Evolutionary conservation across 2,329 filamentous ascomycete genomes (phyloP).

Genomic region (Hypomyces perniciosus): DNA sequence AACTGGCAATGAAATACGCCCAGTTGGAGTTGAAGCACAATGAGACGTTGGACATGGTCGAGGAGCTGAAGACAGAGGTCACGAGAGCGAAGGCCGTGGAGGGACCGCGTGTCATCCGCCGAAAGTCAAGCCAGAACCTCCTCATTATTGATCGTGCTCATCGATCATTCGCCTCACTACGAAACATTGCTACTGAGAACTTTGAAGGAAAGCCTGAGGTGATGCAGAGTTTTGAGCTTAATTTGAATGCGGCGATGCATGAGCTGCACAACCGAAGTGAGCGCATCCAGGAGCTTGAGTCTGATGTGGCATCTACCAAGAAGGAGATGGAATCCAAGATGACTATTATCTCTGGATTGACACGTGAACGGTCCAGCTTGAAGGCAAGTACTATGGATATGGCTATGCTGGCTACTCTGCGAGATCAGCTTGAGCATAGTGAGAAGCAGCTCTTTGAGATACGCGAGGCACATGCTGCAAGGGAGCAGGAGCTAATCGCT

Average conservation of each 20-base stretch:
- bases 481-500: constrained; percentile 67
- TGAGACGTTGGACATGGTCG: constrained; percentile 75
- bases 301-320: constrained; percentile 73
- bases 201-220: constrained; percentile 76
- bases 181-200: constrained; percentile 81
- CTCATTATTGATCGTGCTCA: constrained; percentile 86
- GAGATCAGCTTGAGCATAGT: constrained; percentile 80
- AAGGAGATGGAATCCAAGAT: constrained; percentile 98
- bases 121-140: constrained; percentile 87
- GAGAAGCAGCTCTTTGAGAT: constrained; percentile 73
- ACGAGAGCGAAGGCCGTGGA: constrained; percentile 65
- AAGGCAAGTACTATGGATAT: constrained; percentile 83
- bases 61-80: constrained; percentile 83
- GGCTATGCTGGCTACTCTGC: constrained; percentile 78
- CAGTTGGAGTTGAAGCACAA: constrained; percentile 77
- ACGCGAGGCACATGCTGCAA: constrained; percentile 63
- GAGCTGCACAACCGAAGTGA: constrained; percentile 84
- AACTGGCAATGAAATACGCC: constrained; percentile 73
- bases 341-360: constrained; percentile 89
- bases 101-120: constrained; percentile 70
- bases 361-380: constrained; percentile 85
- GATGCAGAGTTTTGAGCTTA: constrained; percentile 88
- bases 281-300: constrained; percentile 82
- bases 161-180: constrained; percentile 80
- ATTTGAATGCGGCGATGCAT: constrained; percentile 86